Conservation (phyloP, 169 alveolate genomes). For the Plasmodium cynomolgi region DNA sequence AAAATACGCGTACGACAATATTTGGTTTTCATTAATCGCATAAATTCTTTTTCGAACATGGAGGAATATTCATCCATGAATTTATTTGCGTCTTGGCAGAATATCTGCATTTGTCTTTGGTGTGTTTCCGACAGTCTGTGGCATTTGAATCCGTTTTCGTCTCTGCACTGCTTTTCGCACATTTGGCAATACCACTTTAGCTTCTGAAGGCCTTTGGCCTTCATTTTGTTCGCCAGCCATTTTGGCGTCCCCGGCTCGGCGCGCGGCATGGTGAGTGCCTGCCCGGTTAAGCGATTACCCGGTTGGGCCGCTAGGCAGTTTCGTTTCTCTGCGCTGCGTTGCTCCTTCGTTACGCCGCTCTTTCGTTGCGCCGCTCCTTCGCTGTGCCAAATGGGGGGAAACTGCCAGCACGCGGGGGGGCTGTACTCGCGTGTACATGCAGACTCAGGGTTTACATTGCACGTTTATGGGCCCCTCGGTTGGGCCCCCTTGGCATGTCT, state of each 20-base stretch:
- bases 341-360: too few species aligned
- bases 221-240: conserved; percentile 96
- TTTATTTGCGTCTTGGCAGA: conserved; percentile 91
- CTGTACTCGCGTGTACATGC: not conserved
- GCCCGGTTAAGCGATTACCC: not conserved
- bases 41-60: conserved; percentile 91
- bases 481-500: not conserved
- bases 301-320: not conserved
- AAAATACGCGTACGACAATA: conserved; percentile 87
- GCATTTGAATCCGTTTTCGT: conserved; percentile 96
- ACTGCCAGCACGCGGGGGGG: not conserved
- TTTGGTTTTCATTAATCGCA: conserved; percentile 90
- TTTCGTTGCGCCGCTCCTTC: too few species aligned
- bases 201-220: conserved; percentile 94
- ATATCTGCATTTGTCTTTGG: conserved; percentile 93
- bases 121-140: conserved; percentile 94
- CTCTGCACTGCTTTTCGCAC: conserved; percentile 96
- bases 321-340: not conserved
- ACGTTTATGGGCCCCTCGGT: not conserved
- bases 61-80: conserved; percentile 93
- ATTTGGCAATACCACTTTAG: conserved; percentile 96
- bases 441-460: not conserved
- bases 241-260: conserved; percentile 94
- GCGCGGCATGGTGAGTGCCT: conserved; percentile 88
- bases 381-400: not conserved